phyloP scores from a whole-genome alignment of 768 basidiomycete genomes.

The Phanerodontia chrysosporium region DNA sequence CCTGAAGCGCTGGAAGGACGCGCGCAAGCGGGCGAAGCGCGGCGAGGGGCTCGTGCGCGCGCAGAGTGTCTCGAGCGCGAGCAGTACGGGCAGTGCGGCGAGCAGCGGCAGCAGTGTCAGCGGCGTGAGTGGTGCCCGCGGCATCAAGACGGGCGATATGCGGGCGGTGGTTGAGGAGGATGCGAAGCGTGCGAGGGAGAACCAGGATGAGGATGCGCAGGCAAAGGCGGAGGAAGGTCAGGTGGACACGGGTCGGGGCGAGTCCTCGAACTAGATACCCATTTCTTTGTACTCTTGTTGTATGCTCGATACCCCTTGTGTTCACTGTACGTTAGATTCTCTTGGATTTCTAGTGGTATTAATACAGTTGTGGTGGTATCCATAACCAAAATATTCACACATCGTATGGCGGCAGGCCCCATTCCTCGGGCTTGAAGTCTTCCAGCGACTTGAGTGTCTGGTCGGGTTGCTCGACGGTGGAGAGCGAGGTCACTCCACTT shows the following conservation, averaged over 20 bases:
- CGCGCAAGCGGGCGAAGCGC: slow-evolving; percentile 28
- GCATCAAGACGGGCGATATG: slow-evolving; percentile 6
- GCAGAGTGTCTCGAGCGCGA: slow-evolving; percentile 12
- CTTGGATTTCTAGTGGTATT: neutral
- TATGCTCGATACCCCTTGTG: neutral
- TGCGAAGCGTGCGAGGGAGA: slow-evolving; percentile 18
- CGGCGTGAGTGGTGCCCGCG: slow-evolving; percentile 12
- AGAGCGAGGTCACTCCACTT: slow-evolving; percentile 30
- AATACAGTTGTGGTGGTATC: neutral
- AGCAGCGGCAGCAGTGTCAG: slow-evolving; percentile 2
- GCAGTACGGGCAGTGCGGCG: slow-evolving; percentile 13
- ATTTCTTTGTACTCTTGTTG: too few species aligned
- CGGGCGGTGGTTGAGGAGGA: slow-evolving; percentile 15
- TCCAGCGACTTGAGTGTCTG: slow-evolving; percentile 58
- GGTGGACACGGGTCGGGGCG: neutral
- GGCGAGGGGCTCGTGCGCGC: slow-evolving; percentile 7
- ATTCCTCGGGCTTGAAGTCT: slow-evolving; percentile 75
- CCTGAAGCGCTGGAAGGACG: slow-evolving; percentile 31
- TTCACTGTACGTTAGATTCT: neutral
- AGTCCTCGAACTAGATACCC: neutral
- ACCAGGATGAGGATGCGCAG: slow-evolving; percentile 17
- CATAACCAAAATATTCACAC: neutral
- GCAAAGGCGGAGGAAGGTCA: slow-evolving; percentile 16
- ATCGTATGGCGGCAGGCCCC: slow-evolving; percentile 74
- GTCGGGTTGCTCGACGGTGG: slow-evolving; percentile 50